phyloP scores from a whole-genome alignment of 2,329 filamentous ascomycete species.

The Cordyceps farinosa region DNA sequence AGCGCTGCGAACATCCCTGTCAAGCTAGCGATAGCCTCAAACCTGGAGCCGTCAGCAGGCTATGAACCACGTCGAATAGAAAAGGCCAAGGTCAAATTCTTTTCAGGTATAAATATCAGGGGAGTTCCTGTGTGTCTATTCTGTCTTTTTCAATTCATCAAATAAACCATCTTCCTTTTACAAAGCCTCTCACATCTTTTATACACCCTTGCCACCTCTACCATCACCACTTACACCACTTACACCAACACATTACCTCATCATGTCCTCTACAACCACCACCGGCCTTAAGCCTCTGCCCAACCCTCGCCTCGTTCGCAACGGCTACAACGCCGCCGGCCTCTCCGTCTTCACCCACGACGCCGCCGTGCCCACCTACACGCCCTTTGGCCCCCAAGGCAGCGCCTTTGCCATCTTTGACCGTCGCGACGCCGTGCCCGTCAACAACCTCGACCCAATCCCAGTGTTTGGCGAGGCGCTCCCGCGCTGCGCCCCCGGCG shows the following conservation, averaged over 20 bases:
- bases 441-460: slow-evolving; percentile 26
- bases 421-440: slow-evolving; percentile 28
- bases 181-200: neutral
- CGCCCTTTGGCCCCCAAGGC: slow-evolving; percentile 31
- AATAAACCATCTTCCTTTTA: neutral
- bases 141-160: neutral
- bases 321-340: slow-evolving; percentile 29
- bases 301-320: slow-evolving; percentile 30
- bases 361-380: slow-evolving; percentile 24
- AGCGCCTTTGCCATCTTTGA: slow-evolving; percentile 33
- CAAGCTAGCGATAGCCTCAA: slow-evolving; percentile 3
- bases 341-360: slow-evolving; percentile 32
- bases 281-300: slow-evolving; percentile 7
- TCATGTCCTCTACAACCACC: neutral
- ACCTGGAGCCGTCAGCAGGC: neutral
- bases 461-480: slow-evolving; percentile 23
- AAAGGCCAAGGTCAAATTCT: neutral
- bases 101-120: slow-evolving; percentile 1
- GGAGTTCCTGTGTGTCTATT: neutral
- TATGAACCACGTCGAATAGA: neutral
- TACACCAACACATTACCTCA: neutral
- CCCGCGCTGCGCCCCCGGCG: slow-evolving; percentile 34
- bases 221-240: neutral
- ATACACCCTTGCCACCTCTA: neutral
- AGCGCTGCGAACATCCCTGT: slow-evolving; percentile 25